These are phyloP conservation scores for Luffa aegyptiaca DNA, from an alignment of 306 rosid genomes.

Conservation along the genomic window DNA sequence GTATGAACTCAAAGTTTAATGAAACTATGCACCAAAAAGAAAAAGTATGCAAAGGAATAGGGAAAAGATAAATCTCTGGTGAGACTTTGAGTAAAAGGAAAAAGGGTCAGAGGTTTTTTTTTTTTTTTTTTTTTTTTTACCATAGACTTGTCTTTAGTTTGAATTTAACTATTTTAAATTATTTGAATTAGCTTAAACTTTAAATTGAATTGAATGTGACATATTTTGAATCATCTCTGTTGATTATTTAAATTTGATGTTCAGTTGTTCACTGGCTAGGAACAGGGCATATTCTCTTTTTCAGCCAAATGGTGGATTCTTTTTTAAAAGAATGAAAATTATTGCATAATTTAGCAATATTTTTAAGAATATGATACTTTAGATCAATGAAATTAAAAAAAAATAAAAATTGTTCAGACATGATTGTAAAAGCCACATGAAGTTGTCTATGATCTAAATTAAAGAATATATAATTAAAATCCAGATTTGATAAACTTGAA, in stretches of 20 bases:
- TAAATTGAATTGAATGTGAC: background rate
- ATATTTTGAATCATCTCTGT: background rate
- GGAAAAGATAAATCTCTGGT: no score
- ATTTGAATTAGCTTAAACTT: background rate
- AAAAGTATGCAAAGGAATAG: no score
- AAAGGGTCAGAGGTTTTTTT: background rate
- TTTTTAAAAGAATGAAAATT: background rate
- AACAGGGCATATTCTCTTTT: background rate
- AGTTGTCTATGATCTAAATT: background rate
- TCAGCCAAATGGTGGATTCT: background rate
- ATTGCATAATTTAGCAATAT: background rate
- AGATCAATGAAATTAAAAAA: background rate
- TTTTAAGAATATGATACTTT: background rate
- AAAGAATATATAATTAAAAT: no score
- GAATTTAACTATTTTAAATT: background rate
- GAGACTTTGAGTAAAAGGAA: no score
- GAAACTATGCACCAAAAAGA: no score
- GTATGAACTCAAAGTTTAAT: no score
- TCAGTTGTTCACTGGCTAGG: background rate
- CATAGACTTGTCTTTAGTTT: background rate
- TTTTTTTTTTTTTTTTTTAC: background rate
- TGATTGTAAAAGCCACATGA: background rate
- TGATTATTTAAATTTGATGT: background rate
- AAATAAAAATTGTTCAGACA: background rate
- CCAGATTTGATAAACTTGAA: no score